A percentile compares a stretch with the other conserved stretches of the same genome.
These are phyloP conservation scores for Setaria italica DNA, from an alignment of 202 grass and related monocot genomes.

Conservation along the genomic window DNA sequence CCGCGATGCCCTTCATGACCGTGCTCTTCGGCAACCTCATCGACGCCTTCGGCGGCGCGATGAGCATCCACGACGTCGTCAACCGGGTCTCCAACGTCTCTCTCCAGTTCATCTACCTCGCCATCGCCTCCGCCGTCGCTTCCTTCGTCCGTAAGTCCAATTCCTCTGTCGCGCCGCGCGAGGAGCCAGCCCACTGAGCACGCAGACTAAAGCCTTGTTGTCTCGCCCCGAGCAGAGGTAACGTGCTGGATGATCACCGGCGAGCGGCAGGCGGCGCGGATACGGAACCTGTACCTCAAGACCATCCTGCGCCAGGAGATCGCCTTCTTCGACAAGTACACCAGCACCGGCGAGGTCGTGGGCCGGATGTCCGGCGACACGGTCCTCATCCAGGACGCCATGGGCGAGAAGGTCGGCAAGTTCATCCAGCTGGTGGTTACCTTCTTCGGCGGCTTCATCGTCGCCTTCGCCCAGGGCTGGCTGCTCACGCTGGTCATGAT, in stretches of 20 bases:
- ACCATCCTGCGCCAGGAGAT: conserved; percentile 94
- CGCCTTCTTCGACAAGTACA: conserved; percentile 93
- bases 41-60: conserved; percentile 73
- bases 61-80: conserved; percentile 61
- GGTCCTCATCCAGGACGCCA: conserved; percentile 94
- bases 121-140: conserved; percentile 65
- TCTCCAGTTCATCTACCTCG: conserved; percentile 79
- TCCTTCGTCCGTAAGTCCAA: conserved; percentile 76
- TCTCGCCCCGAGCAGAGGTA: conserved; percentile 63
- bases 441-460: conserved; percentile 83
- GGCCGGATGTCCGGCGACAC: conserved; percentile 97
- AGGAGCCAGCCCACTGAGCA: not conserved
- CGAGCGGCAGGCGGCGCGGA: conserved; percentile 90
- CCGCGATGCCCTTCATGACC: conserved; percentile 84
- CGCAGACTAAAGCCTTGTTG: not conserved
- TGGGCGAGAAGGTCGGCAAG: conserved; percentile 98
- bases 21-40: conserved; percentile 84
- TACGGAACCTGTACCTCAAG: conserved; percentile 90
- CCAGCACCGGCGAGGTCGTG: conserved; percentile 92
- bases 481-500: conserved; percentile 82
- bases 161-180: too few relatives aligned
- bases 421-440: conserved; percentile 81
- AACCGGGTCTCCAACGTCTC: conserved; percentile 73
- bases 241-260: conserved; percentile 97
- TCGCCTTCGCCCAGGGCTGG: conserved; percentile 87